Conservation (phyloP, 805 yeast genomes). For the Dipodascopsis uninucleata region DNA sequence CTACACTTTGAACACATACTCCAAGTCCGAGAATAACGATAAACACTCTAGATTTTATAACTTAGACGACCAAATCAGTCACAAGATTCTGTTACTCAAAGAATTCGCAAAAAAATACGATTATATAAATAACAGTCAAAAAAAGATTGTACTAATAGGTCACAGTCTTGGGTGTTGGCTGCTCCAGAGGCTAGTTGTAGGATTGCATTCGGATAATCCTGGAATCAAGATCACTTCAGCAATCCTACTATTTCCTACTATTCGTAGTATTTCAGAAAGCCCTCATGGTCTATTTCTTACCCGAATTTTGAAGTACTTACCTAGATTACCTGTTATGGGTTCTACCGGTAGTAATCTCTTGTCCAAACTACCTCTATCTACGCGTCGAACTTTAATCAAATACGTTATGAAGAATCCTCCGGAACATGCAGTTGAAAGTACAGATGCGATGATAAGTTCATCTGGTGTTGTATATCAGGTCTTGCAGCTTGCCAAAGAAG, state of each 20-base stretch:
- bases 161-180: conserved; percentile 74
- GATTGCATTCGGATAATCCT: conserved; percentile 26
- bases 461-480: conserved; percentile 51
- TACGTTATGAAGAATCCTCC: conserved; percentile 35
- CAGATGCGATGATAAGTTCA: conserved; percentile 43
- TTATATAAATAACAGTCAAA: conserved; percentile 12
- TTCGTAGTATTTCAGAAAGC: conserved; percentile 54
- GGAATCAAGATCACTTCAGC: conserved; percentile 42
- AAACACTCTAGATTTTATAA: conserved; percentile 38
- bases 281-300: conserved; percentile 40
- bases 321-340: conserved; percentile 32
- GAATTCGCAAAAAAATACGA: conserved; percentile 30
- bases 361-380: conserved; percentile 30
- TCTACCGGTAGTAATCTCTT: conserved; percentile 31
- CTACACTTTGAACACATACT: conserved; percentile 26
- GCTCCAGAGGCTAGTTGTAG: conserved; percentile 49
- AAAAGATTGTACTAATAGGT: conserved; percentile 51
- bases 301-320: conserved; percentile 25
- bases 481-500: conserved; percentile 55
- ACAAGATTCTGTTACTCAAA: conserved; percentile 52
- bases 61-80: conserved; percentile 55
- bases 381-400: conserved; percentile 28
- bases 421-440: conserved; percentile 41
- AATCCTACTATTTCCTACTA: conserved; percentile 69
- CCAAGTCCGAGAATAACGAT: too few relatives aligned